A percentile compares a stretch with the other conserved stretches of the same genome.
Evolutionary conservation across 257 asterid species (phyloP).

Genomic region (Prunella vulgaris): DNA sequence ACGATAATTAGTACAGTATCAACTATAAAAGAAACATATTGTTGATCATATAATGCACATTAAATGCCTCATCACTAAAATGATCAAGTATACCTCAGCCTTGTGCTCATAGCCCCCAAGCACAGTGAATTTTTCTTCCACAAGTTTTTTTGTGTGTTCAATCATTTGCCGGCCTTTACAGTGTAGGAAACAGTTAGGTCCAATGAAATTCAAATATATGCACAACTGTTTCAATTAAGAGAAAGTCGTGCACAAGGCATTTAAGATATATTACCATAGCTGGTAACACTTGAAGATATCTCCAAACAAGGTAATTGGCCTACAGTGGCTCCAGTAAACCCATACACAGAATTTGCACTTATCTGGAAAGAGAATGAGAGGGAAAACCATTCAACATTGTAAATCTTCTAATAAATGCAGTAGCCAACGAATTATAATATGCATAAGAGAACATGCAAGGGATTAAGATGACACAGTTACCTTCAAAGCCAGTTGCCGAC

Average conservation of each 20-base stretch:
- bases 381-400: constrained; percentile 13
- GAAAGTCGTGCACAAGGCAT: constrained; percentile 8
- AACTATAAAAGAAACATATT: constrained; percentile 12
- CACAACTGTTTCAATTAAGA: not conserved
- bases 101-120: constrained; percentile 82
- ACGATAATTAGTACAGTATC: not conserved
- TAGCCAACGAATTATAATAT: not conserved
- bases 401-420: constrained; percentile 13
- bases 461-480: constrained; percentile 29
- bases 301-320: constrained; percentile 98
- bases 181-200: constrained; percentile 22
- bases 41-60: not conserved
- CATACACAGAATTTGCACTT: constrained; percentile 97
- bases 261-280: constrained; percentile 67
- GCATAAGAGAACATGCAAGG: constrained; percentile 9
- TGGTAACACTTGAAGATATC: constrained; percentile 97
- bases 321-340: constrained; percentile 93
- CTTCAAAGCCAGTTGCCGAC: constrained; percentile 97
- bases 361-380: constrained; percentile 50
- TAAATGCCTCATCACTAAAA: constrained; percentile 12
- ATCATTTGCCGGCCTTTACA: constrained; percentile 94
- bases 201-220: constrained; percentile 21
- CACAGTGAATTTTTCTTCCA: constrained; percentile 83
- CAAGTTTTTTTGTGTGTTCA: constrained; percentile 92
- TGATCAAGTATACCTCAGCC: constrained; percentile 64